Base-by-base conservation (phyloP, 176 grass and related monocot genomes). In the Neostapfia colusana region DNA sequence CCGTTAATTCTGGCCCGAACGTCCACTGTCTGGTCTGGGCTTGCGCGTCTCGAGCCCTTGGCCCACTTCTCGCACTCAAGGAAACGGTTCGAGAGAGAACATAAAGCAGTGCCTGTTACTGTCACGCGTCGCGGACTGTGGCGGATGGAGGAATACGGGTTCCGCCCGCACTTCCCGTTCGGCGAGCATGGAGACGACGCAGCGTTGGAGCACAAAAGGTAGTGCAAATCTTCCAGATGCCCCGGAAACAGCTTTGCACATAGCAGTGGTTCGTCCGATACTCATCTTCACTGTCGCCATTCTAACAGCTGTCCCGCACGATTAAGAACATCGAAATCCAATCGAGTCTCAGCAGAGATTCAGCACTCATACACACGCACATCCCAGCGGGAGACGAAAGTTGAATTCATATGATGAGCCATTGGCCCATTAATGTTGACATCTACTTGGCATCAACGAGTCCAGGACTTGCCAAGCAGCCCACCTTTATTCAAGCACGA, bases 161-260 rank as follows among this genome's bases (percentile, higher is more conserved):
- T 88, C 80, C 35, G 80, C 10, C 25, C 7, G 53, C 35, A 54
- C 20, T 79, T 88, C 69, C 63, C 63, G 41, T 74, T 38, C n/a
- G 6, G 16, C 2, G 20, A 38, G 24, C 63, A 0, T 23, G 4
- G 20, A 23, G 7, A 10, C 4, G 42, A 57, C n/a, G 20, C 68
- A 6, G 75, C 46, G 69, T 23, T 75, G 62, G 2, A 79, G 39
- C 79, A 36, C 54, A 83, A 83, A 70, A 20, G 4, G 2, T 42
- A 88, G 21, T 24, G 75, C 15, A 44, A 9, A 11, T 36, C 9
- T 31, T 48, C 42, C 15, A 6, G 67, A 13, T 18, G 26, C 13
- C 10, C 8, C n/a, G 9, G 46, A 27, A 63, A 24, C 4, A 54
- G 34, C 21, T 42, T 15, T 55, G 67, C 45, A 54, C 2, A 60